Evolutionary conservation across 768 basidiomycete genomes (phyloP), one percentile per base, ranked within the genome.

Genomic region (Pleurotus tuoliensis): DNA sequence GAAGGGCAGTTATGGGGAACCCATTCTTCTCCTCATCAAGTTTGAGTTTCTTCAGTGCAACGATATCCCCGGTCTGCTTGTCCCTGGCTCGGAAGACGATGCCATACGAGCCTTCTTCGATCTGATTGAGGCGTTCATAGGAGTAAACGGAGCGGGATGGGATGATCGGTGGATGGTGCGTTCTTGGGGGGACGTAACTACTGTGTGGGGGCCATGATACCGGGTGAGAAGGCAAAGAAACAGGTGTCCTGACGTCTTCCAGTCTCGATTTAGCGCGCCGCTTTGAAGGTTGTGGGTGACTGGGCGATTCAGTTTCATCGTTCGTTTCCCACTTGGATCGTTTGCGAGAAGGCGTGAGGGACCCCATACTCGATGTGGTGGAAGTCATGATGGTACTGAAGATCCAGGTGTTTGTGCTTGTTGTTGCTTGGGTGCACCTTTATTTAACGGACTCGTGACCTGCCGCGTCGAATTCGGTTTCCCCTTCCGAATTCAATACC

Each of bases 11-110:
- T 60, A 98, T 98, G 1, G 97, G 97, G 69, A 98, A 99, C 0
- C 97, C 97, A 61, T 97, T 89, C 71, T 97, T 98, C 76, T 98
- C 97, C 70, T 98, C 94, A 60, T 98, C 96, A 56, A 99, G 83
- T 73, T 99, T 99, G 56, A 99, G 80, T 71, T 95, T 98, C 76
- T 99, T 99, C 64, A 99, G 71, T 12, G 97, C 97, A 24, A 98
- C 97, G 20, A 98, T 92, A 61, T 94, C 94, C 4, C 94, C 93
- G 0, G 94, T 94, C 66, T 92, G 82, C 69, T 92, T 96, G 73
- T 98, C 96, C 63, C 84, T 79, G 18, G 97, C 97, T n/a, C 97
- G 86, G 61, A 93, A 98, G 13, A 99, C 97, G 39, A 98, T 86
- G 15, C 97, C 97, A 63, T 99, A 99, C 0, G 92, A 94, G 4